Evolutionary conservation across 2,329 filamentous ascomycete species (phyloP), one percentile per base, ranked within the genome.

Genomic region (Leptographium wingfieldii): DNA sequence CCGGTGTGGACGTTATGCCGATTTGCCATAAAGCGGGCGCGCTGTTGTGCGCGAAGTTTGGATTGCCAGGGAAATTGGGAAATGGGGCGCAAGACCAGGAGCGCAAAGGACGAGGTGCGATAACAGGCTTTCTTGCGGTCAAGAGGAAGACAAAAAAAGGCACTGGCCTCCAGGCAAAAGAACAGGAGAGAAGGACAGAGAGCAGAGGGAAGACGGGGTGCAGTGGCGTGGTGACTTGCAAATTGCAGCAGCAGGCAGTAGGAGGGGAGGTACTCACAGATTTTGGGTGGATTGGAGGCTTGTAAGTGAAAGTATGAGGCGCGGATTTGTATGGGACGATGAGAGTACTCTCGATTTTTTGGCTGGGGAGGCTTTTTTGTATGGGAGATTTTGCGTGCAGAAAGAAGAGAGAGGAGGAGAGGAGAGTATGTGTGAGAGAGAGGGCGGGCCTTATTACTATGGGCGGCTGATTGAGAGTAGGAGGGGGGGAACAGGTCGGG

Each of bases 381-480:
- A 81, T 82, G 80, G 77, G 78, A 80, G 65, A 67, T 60, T 66
- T 66, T 64, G 64, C 57, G 58, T 62, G 63, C 60, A 60, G 59
- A 65, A 75, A 77, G 74, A 76, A 73, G 74, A 78, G 77, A 73
- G 74, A 69, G 66, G 63, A 73, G 75, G 75, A 72, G 77, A 74
- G 74, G 74, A 60, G 56, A 78, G 78, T 81, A 82, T 82, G 82
- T 81, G 77, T 79, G 79, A 77, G 77, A 77, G 77, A 76, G 74
- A 74, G 74, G 72, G 73, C 73, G 74, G 75, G 75, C 78, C 79
- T 82, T 84, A 83, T 83, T 82, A 83, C 80, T 81, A 79, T 80
- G 80, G 76, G 68, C 73, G 78, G 78, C 77, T 82, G 80, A 82
- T 83, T 82, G 79, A 66, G 77, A 70, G 73, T 70, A 70, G 66